Evolutionary conservation across 306 rosid species (phyloP).

Genomic region (Dalbergia cochinchinensis): DNA sequence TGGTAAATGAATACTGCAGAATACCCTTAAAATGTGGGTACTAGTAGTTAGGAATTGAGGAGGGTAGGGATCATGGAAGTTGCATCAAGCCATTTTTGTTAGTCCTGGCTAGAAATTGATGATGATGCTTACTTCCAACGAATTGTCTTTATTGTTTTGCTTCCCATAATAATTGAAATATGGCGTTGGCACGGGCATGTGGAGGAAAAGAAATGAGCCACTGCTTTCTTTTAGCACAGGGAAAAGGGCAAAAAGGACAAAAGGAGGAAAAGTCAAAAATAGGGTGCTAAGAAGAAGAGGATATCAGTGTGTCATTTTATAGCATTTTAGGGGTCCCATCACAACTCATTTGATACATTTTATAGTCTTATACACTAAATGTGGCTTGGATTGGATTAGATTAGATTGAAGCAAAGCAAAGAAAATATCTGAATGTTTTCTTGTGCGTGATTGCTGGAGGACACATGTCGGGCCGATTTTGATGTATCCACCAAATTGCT

Average conservation of each 20-base stretch:
- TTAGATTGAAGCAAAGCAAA: constrained; percentile 38
- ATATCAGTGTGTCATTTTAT: constrained; percentile 49
- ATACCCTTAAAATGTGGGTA: constrained; percentile 30
- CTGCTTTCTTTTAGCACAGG: constrained; percentile 55
- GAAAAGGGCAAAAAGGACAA: constrained; percentile 51
- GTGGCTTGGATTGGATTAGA: constrained; percentile 61
- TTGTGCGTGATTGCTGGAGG: constrained; percentile 22
- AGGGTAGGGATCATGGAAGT: constrained; percentile 11
- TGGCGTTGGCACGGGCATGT: constrained; percentile 46
- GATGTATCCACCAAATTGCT: constrained; percentile 21
- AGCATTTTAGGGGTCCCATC: constrained; percentile 61
- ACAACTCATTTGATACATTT: constrained; percentile 52
- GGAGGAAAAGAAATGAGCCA: constrained; percentile 63
- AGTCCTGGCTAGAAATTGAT: constrained; percentile 35
- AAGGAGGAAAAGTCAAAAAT: constrained; percentile 51
- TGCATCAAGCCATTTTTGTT: constrained; percentile 21
- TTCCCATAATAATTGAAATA: constrained; percentile 50
- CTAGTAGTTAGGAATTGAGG: constrained; percentile 21
- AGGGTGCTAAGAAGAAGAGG: constrained; percentile 51
- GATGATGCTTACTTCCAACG: constrained; percentile 45
- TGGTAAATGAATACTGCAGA: constrained; percentile 20
- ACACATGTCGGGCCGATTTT: constrained; percentile 29
- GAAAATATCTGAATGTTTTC: constrained; percentile 62
- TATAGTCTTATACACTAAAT: constrained; percentile 42
- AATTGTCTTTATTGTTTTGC: constrained; percentile 40